Evolutionary conservation across 2,329 filamentous ascomycete genomes (phyloP), one percentile per base, ranked within the genome.

Genomic region (Paracoccidioides lutzii): DNA sequence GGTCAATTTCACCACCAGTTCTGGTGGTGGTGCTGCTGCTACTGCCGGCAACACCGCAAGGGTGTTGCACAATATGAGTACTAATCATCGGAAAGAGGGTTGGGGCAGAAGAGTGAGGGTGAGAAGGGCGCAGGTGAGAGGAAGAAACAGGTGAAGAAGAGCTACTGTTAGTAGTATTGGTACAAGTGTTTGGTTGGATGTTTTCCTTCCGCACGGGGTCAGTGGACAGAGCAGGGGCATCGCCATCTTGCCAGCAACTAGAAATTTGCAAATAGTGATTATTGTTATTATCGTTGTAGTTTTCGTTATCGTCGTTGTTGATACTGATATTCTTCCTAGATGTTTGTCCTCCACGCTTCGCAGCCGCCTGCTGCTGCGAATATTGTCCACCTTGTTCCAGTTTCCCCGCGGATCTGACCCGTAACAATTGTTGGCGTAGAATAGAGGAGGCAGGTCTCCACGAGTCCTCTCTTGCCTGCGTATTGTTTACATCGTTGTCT

Each of bases 401-500:
- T 10, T 52, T 22, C 22, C 22, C 22, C 22, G 44, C n/a, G 9
- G 30, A 15, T 4, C 40, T 15, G 3, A n/a, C 5, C 40, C 14
- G 37, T 55, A 37, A 28, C 41, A 32, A 48, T 22, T 41, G 35
- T n/a, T 42, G 43, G 15, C 33, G 53, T 12, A 42, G 48, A 28
- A 37, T 2, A 32, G 45, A 55, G 30, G 22, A 33, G 15, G 35
- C 37, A 3, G 14, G 10, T 44, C 15, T 30, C 15, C 38, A 52
- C 42, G 61, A 66, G 65, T 67, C 66, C 58, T 69, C 28, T 37
- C 44, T 63, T 30, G 63, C 60, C 45, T 61, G 61, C 53, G 64
- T 60, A 38, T 63, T 69, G 38, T 63, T 70, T 60, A 66, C 59
- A 58, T 65, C 65, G 62, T 66, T 60, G 53, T 65, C 76, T 54